phyloP scores from a whole-genome alignment of 2,329 filamentous ascomycete genomes.

The Aspergillus sp. region DNA sequence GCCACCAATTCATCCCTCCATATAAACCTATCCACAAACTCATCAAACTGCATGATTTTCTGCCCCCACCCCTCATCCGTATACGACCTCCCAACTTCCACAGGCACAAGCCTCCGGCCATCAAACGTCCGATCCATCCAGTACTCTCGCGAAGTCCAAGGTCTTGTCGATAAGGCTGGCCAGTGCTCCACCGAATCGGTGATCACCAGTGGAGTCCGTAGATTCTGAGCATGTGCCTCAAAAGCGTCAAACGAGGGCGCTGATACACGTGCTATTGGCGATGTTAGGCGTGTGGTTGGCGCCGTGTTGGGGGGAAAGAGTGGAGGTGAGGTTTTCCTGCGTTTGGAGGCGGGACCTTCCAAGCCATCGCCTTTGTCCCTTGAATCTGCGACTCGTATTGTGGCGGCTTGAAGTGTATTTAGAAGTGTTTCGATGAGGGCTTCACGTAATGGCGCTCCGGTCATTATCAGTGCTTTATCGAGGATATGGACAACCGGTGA shows the following conservation, averaged over 20 bases:
- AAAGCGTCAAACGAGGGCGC: constrained; percentile 52
- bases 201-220: constrained; percentile 59
- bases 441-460: constrained; percentile 55
- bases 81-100: constrained; percentile 81
- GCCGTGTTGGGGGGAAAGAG: constrained; percentile 27
- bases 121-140: constrained; percentile 64
- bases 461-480: constrained; percentile 68
- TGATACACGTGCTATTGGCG: constrained; percentile 33
- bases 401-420: constrained; percentile 20
- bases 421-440: constrained; percentile 33
- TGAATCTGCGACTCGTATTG: background rate
- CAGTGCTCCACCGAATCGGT: constrained; percentile 58
- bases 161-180: constrained; percentile 62
- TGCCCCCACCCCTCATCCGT: constrained; percentile 81
- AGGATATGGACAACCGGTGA: constrained; percentile 56
- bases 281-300: constrained; percentile 25
- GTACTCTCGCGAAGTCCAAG: constrained; percentile 69
- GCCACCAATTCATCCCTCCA: constrained; percentile 13
- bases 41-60: constrained; percentile 62
- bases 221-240: constrained; percentile 49
- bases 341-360: constrained; percentile 14
- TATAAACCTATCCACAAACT: constrained; percentile 61
- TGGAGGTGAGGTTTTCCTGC: constrained; percentile 23
- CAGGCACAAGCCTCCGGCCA: constrained; percentile 71
- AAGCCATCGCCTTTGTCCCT: background rate